These are phyloP conservation scores for Stenogyne calaminthoides DNA, from an alignment of 305 asterid genomes.

Conservation along the genomic window DNA sequence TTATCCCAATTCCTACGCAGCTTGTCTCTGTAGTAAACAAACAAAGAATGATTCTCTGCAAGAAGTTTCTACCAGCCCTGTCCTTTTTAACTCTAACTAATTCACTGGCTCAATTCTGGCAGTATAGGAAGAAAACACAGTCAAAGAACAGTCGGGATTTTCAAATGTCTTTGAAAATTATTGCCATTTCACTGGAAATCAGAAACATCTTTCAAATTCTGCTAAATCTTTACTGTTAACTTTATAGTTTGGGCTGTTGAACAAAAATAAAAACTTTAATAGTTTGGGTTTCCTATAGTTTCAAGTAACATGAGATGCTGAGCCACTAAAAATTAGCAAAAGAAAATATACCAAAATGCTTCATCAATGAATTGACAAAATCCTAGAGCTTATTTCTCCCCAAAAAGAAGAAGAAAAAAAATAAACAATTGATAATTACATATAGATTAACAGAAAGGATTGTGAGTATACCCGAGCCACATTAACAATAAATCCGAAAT, in stretches of 20 bases:
- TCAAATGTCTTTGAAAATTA: not conserved
- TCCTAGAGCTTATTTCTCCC: not conserved
- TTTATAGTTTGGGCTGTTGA: conserved; percentile 2
- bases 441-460: not conserved
- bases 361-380: not conserved
- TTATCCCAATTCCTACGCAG: not conserved
- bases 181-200: not conserved
- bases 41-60: not conserved
- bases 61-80: not conserved
- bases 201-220: not conserved
- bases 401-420: not conserved
- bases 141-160: not conserved
- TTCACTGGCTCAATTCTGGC: not conserved
- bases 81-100: not conserved
- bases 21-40: not conserved
- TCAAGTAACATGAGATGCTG: not conserved
- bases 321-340: not conserved
- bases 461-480: conserved; percentile 63
- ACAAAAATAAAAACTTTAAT: no score
- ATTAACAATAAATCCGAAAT: conserved; percentile 71
- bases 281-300: not conserved
- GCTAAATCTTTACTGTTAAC: not conserved
- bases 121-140: not conserved
- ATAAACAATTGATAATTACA: not conserved
- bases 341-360: not conserved